Evolutionary conservation across 1,139 yeast genomes (phyloP).

Genomic region (Casaregolazyma suthepensis): DNA sequence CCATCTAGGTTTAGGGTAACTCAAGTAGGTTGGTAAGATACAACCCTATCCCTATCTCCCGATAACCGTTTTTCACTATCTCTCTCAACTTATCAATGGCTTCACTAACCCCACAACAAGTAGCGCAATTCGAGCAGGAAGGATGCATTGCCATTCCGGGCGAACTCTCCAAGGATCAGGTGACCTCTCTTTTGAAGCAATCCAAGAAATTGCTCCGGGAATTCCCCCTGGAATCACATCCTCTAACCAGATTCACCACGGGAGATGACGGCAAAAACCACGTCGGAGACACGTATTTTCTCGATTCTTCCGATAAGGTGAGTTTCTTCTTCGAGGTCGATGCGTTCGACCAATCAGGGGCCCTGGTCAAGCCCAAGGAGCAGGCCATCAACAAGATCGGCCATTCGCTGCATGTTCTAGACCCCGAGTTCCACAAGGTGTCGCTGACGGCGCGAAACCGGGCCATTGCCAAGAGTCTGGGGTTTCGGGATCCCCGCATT

Average conservation of each 20-base stretch:
- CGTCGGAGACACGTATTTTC: slow-evolving; percentile 68
- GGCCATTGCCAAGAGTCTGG: slow-evolving; percentile 47
- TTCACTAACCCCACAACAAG: slow-evolving; percentile 28
- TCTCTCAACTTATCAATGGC: neutral
- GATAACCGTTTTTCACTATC: neutral
- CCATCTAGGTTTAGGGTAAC: too few species aligned
- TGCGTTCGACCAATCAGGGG: slow-evolving; percentile 47
- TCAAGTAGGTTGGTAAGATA: too few species aligned
- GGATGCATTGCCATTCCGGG: slow-evolving; percentile 61
- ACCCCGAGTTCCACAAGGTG: slow-evolving; percentile 42
- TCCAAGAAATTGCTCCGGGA: slow-evolving; percentile 43
- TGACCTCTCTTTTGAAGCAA: slow-evolving; percentile 37
- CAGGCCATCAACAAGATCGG: slow-evolving; percentile 71
- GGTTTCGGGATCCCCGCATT: slow-evolving; percentile 60
- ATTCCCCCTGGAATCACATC: slow-evolving; percentile 55
- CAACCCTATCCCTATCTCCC: too few species aligned
- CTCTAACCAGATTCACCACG: slow-evolving; percentile 66
- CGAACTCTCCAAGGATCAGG: slow-evolving; percentile 43
- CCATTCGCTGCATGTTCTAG: slow-evolving; percentile 63
- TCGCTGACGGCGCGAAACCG: slow-evolving; percentile 50
- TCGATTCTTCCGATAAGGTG: slow-evolving; percentile 63
- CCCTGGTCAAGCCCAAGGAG: slow-evolving; percentile 46
- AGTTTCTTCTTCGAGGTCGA: slow-evolving; percentile 68
- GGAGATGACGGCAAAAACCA: slow-evolving; percentile 47
- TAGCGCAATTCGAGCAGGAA: slow-evolving; percentile 41